Evolutionary conservation across 176 grass and related monocot genomes (phyloP), one percentile per base, ranked within the genome.

Genomic region (Paspalum vaginatum): DNA sequence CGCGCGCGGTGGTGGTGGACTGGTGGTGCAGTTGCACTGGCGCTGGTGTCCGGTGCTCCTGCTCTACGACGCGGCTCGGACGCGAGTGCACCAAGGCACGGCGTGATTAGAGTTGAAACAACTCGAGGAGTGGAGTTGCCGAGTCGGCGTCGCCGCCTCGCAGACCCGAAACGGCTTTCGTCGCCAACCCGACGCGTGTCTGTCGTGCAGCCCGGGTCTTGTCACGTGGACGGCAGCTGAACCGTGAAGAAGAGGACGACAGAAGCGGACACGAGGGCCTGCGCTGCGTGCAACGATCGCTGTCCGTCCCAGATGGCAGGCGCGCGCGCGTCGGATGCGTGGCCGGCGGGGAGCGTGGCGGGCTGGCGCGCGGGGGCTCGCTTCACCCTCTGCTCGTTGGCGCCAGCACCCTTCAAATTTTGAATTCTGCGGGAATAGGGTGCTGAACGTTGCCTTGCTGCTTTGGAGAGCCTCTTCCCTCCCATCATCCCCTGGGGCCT

Each of bases 331-430:
- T 41, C 48, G 48, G 61, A 40, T 9, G 13, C 55, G 43, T 63
- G 15, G 45, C 57, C 38, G 38, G 48, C 59, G 9, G 17, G 27
- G 46, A 64, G 58, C 24, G 75, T 82, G 5, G 56, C 4, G 20
- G 14, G n/a, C 18, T 12, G 44, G 55, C 43, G 67, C 11, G 42
- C 55, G 41, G 22, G 8, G 2, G 24, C 18, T 15, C 11, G 0
- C 38, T 6, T 25, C 40, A 18, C 27, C 13, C 9, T 25, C 9
- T 25, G 50, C 46, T 25, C 9, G 69, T 55, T 44, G 48, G 67
- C 75, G 76, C 76, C 68, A 18, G 48, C 68, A 9, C 9, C 32
- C 47, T 85, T 65, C 58, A 73, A 79, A 85, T 18, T 75, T 75
- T 57, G 16, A 39, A 76, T 24, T 6, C 17, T 11, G 24, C 39